phyloP scores from a whole-genome alignment of 2,329 filamentous ascomycete species.

The Trichophyton verrucosum region DNA sequence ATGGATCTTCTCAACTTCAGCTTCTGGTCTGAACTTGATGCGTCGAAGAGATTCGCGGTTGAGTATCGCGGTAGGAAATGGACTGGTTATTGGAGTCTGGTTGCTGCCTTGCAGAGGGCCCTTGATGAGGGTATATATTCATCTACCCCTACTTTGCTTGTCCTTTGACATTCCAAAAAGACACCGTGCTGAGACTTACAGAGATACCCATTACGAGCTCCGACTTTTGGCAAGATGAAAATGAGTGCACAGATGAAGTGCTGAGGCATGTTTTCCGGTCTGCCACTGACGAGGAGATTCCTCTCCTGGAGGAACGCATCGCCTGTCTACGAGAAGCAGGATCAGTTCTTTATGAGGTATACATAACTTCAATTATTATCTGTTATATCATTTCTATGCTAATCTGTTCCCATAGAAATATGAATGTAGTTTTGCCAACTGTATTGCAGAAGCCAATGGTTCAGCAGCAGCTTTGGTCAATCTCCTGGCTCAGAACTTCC shows the following conservation, averaged over 20 bases:
- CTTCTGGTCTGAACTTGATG: slow-evolving; percentile 69
- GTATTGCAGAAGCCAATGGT: slow-evolving; percentile 59
- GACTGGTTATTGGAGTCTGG: slow-evolving; percentile 93
- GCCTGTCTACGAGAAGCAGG: slow-evolving; percentile 73
- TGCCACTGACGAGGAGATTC: slow-evolving; percentile 73
- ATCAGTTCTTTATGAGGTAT: slow-evolving; percentile 62
- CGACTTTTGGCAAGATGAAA: slow-evolving; percentile 69
- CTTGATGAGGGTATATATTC: slow-evolving; percentile 61
- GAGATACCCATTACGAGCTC: slow-evolving; percentile 81
- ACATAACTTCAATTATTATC: slow-evolving; percentile 4
- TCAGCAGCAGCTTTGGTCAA: slow-evolving; percentile 83
- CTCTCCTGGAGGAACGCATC: slow-evolving; percentile 65
- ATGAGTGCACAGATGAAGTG: slow-evolving; percentile 61
- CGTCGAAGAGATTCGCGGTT: slow-evolving; percentile 61
- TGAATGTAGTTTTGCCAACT: slow-evolving; percentile 57
- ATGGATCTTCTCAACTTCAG: slow-evolving; percentile 97
- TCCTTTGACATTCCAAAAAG: not conserved
- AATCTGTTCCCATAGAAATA: slow-evolving; percentile 48
- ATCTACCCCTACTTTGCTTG: not conserved
- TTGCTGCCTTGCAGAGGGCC: slow-evolving; percentile 74
- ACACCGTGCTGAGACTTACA: slow-evolving; percentile 26
- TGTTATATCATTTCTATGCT: not conserved
- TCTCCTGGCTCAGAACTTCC: slow-evolving; percentile 65
- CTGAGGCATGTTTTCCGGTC: slow-evolving; percentile 73
- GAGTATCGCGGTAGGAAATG: slow-evolving; percentile 69